phyloP scores from a whole-genome alignment of 192 early-diverging fungal genomes.

The Mortierella claussenii region DNA sequence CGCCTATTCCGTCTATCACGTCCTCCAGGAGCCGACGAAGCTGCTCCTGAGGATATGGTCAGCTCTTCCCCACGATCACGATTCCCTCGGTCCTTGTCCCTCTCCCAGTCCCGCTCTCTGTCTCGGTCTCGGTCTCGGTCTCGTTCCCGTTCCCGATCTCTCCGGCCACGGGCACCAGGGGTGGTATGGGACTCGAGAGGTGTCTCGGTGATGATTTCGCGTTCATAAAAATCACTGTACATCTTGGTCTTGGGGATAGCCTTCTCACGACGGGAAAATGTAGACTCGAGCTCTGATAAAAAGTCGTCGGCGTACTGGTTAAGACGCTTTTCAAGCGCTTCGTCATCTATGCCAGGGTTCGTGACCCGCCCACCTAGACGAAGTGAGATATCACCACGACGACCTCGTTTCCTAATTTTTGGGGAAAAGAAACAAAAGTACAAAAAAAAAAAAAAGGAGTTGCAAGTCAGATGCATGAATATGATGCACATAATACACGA shows the following conservation, averaged over 20 bases:
- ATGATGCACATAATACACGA: no score
- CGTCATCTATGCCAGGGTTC: constrained; percentile 7
- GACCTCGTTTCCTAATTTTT: constrained; percentile 45
- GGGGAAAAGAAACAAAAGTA: neutral
- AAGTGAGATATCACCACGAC: constrained; percentile 41
- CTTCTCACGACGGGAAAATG: constrained; percentile 37
- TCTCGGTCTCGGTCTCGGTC: no score
- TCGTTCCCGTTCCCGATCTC: no score
- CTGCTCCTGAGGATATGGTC: neutral
- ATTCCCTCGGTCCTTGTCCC: neutral
- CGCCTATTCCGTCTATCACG: constrained; percentile 2
- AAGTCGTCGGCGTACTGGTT: constrained; percentile 35
- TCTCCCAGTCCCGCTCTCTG: no score
- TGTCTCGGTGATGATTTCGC: constrained; percentile 20
- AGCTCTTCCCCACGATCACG: neutral
- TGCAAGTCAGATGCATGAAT: neutral
- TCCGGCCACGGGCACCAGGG: neutral
- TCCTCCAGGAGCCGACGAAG: neutral
- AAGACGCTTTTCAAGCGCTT: neutral
- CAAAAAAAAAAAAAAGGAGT: neutral
- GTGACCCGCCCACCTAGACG: constrained; percentile 38
- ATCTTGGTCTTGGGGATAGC: constrained; percentile 33
- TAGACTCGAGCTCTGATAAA: constrained; percentile 40
- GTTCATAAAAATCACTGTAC: constrained; percentile 52
- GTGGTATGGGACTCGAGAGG: neutral